These are phyloP conservation scores for Ganoderma resinaceum DNA, from an alignment of 1,284 basidiomycete genomes.

Conservation along the genomic window DNA sequence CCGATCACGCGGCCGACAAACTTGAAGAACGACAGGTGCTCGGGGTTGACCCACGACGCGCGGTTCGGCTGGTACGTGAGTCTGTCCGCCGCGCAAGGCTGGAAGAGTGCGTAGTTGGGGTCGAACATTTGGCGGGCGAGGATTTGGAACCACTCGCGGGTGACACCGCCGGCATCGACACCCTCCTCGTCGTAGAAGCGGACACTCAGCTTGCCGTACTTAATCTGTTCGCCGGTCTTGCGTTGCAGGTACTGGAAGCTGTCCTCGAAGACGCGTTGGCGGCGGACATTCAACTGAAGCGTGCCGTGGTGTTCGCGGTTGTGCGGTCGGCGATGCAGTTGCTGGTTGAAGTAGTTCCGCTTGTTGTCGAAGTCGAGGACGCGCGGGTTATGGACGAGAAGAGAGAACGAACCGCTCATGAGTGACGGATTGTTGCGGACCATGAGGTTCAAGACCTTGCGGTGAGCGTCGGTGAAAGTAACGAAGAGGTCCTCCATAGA, in stretches of 20 bases:
- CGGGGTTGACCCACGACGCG: slow-evolving; percentile 92
- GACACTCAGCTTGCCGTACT: slow-evolving; percentile 96
- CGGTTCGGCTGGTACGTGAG: slow-evolving; percentile 98
- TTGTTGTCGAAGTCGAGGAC: slow-evolving; percentile 99
- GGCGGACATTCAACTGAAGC: slow-evolving; percentile 91
- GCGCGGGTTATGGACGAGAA: slow-evolving; percentile 94
- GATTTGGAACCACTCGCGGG: slow-evolving; percentile 98
- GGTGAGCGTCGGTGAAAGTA: slow-evolving; percentile 92
- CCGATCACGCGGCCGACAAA: slow-evolving; percentile 99
- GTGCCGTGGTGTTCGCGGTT: slow-evolving; percentile 84
- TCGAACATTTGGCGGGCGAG: slow-evolving; percentile 99
- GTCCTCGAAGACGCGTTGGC: slow-evolving; percentile 96
- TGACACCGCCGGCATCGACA: slow-evolving; percentile 98
- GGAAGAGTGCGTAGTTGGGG: slow-evolving; percentile 98
- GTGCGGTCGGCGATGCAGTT: slow-evolving; percentile 88
- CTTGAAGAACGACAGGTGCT: slow-evolving; percentile 98
- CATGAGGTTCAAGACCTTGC: slow-evolving; percentile 96
- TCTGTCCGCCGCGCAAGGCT: slow-evolving; percentile 94
- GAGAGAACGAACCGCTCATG: slow-evolving; percentile 98
- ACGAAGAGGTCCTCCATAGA: slow-evolving; percentile 91
- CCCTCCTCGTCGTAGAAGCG: slow-evolving; percentile 98
- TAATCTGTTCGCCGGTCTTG: slow-evolving; percentile 95
- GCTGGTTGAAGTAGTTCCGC: slow-evolving; percentile 97
- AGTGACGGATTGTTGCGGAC: slow-evolving; percentile 97
- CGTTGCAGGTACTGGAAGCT: slow-evolving; percentile 93